Percentiles rank a stretch among this genome's conserved stretches.
Evolutionary conservation across 2,329 filamentous ascomycete genomes (phyloP).

Genomic region (Neobulgaria alba): DNA sequence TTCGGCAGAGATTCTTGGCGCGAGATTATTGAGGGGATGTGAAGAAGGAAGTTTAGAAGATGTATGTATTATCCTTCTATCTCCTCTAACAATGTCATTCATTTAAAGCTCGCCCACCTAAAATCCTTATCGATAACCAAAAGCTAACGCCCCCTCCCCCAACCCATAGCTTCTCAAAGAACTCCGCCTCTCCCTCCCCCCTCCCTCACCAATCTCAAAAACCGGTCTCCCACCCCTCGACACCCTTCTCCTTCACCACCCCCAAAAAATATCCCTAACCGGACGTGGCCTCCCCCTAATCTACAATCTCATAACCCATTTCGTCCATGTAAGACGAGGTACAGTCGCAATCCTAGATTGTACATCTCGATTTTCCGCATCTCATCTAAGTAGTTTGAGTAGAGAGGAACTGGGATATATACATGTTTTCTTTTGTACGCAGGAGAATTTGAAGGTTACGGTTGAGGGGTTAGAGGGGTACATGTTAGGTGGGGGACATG

Average conservation of each 20-base stretch:
- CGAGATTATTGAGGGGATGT: slow-evolving; percentile 35
- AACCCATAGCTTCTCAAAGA: slow-evolving; percentile 12
- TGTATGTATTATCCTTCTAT: slow-evolving; percentile 35
- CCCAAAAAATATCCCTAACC: slow-evolving; percentile 42
- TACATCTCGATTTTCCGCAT: slow-evolving; percentile 46
- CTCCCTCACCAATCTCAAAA: not conserved
- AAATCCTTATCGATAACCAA: slow-evolving; percentile 15
- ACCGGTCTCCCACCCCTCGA: slow-evolving; percentile 37
- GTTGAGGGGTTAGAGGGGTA: slow-evolving; percentile 22
- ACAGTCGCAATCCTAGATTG: slow-evolving; percentile 45
- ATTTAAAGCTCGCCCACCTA: not conserved
- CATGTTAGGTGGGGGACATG: slow-evolving; percentile 24
- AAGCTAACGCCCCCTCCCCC: slow-evolving; percentile 1
- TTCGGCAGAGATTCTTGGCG: slow-evolving; percentile 32
- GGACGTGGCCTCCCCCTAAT: slow-evolving; percentile 47
- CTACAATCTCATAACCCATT: slow-evolving; percentile 44
- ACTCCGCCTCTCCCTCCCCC: slow-evolving; percentile 7
- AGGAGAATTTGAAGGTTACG: slow-evolving; percentile 15
- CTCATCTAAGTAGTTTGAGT: slow-evolving; percentile 12
- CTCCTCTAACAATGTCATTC: not conserved
- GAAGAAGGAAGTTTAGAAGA: slow-evolving; percentile 34
- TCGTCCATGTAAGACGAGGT: slow-evolving; percentile 37
- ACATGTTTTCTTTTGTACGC: slow-evolving; percentile 21
- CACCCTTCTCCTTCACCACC: slow-evolving; percentile 37
- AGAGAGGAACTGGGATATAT: slow-evolving; percentile 21